phyloP scores from a whole-genome alignment of 2,329 filamentous ascomycete species.

The Colletotrichum liaoningense region DNA sequence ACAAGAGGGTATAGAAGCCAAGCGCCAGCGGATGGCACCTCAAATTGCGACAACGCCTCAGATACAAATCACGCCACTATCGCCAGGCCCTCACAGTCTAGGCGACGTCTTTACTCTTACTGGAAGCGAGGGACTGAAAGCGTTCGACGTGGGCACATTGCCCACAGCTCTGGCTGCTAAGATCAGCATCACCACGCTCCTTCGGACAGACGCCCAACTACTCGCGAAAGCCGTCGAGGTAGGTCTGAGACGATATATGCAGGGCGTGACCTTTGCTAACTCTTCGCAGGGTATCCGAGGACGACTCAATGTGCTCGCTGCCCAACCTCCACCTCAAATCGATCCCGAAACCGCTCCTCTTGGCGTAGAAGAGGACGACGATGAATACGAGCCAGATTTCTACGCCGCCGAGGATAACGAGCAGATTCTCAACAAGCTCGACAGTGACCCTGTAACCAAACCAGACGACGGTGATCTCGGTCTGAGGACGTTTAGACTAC shows the following conservation, averaged over 20 bases:
- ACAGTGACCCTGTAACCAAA: slow-evolving; percentile 63
- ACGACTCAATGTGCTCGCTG: slow-evolving; percentile 59
- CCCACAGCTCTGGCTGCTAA: slow-evolving; percentile 80
- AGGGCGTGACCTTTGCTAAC: slow-evolving; percentile 37
- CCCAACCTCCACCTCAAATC: slow-evolving; percentile 56
- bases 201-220: slow-evolving; percentile 74
- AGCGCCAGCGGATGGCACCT: slow-evolving; percentile 76
- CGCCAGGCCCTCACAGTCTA: slow-evolving; percentile 80
- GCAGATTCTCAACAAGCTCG: slow-evolving; percentile 81
- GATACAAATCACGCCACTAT: slow-evolving; percentile 75
- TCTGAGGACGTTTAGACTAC: slow-evolving; percentile 84
- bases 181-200: slow-evolving; percentile 84
- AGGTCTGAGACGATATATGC: slow-evolving; percentile 47
- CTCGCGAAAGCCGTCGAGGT: slow-evolving; percentile 81
- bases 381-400: slow-evolving; percentile 89
- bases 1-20: slow-evolving; percentile 79
- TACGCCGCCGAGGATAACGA: slow-evolving; percentile 81
- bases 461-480: slow-evolving; percentile 65
- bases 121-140: slow-evolving; percentile 76
- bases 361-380: slow-evolving; percentile 82
- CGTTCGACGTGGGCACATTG: slow-evolving; percentile 86
- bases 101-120: slow-evolving; percentile 91
- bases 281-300: slow-evolving; percentile 60
- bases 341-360: slow-evolving; percentile 71
- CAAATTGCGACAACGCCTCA: slow-evolving; percentile 40